Evolutionary conservation across 495 filamentous ascomycete genomes (phyloP).

Genomic region (Penicillium macrosclerotiorum): DNA sequence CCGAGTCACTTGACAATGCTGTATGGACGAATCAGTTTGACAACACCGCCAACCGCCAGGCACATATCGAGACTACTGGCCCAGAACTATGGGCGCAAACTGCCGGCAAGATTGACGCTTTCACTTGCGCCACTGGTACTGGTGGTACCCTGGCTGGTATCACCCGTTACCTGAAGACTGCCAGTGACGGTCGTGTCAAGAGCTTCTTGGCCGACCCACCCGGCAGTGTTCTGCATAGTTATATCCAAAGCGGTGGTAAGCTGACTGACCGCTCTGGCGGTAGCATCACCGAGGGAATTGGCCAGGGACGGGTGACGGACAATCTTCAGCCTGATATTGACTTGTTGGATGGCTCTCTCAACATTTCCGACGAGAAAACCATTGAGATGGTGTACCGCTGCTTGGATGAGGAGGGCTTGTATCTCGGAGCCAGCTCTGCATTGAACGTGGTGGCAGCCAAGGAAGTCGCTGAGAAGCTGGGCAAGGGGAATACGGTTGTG

Average conservation of each 20-base stretch:
- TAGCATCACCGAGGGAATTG: slow-evolving; percentile 96
- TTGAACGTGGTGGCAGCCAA: slow-evolving; percentile 95
- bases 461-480: slow-evolving; percentile 88
- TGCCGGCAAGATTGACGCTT: slow-evolving; percentile 80
- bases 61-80: slow-evolving; percentile 94
- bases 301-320: slow-evolving; percentile 93
- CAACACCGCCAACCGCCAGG: slow-evolving; percentile 88
- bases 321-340: slow-evolving; percentile 85
- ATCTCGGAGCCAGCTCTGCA: slow-evolving; percentile 89
- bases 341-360: slow-evolving; percentile 79
- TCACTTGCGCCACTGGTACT: slow-evolving; percentile 93
- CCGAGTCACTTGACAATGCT: slow-evolving; percentile 79
- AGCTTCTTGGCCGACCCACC: slow-evolving; percentile 91
- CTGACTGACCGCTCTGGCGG: slow-evolving; percentile 77
- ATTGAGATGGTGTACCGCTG: slow-evolving; percentile 98
- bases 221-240: slow-evolving; percentile 86
- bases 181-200: slow-evolving; percentile 78
- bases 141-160: slow-evolving; percentile 87
- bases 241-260: slow-evolving; percentile 81
- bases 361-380: slow-evolving; percentile 87
- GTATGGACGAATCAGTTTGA: slow-evolving; percentile 99
- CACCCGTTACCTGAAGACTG: slow-evolving; percentile 85
- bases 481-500: slow-evolving; percentile 86
- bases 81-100: slow-evolving; percentile 99
- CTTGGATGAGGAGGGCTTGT: slow-evolving; percentile 93